Conservation (phyloP, 306 rosid species). For the Neltuma alba region DNA sequence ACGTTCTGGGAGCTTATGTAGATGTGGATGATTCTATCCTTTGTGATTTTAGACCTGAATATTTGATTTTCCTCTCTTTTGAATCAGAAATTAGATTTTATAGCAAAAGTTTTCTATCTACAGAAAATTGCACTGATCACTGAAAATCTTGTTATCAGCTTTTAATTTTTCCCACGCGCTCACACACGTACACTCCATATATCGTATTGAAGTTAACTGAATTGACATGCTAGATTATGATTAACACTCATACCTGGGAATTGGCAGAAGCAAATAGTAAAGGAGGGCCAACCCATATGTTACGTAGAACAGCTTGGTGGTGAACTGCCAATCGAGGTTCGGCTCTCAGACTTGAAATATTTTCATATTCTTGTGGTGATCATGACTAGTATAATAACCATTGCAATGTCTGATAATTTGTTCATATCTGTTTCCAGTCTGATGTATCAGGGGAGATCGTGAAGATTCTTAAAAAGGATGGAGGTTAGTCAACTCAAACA, state of each 20-base stretch:
- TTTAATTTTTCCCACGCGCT: neutral
- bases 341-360: conserved; percentile 27
- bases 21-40: neutral
- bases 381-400: neutral
- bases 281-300: conserved; percentile 89
- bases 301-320: conserved; percentile 87
- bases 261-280: conserved; percentile 73
- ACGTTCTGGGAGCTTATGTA: neutral
- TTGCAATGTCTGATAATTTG: conserved; percentile 14
- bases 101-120: neutral
- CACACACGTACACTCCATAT: too few relatives aligned
- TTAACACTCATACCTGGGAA: conserved; percentile 16
- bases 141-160: neutral
- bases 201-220: neutral
- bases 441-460: conserved; percentile 83
- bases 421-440: conserved; percentile 51
- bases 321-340: conserved; percentile 81
- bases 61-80: neutral
- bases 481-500: conserved; percentile 60
- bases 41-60: neutral
- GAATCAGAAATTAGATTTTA: neutral
- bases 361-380: neutral
- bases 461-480: conserved; percentile 80
- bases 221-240: neutral
- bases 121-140: neutral